Evolutionary conservation across 257 asterid genomes (phyloP).

Genomic region (Verbascum thapsus): DNA sequence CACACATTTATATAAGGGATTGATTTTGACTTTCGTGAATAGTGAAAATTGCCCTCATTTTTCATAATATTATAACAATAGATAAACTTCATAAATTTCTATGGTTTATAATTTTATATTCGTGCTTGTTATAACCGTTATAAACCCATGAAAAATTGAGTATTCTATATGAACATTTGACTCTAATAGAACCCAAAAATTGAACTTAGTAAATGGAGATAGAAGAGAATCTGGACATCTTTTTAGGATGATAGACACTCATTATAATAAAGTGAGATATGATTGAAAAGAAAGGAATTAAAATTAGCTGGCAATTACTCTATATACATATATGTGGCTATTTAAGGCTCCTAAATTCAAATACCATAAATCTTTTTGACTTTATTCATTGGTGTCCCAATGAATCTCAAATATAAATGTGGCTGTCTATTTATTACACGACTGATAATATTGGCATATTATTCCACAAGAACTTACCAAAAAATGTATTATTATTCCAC

Average conservation of each 20-base stretch:
- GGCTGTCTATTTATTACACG: slow-evolving; percentile 22
- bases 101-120: too few species aligned
- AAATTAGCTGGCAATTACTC: slow-evolving; percentile 24
- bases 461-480: not conserved
- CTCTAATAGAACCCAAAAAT: too few species aligned
- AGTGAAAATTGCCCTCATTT: too few species aligned
- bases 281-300: slow-evolving; percentile 16
- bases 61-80: too few species aligned
- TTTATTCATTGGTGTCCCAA: not conserved
- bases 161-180: too few species aligned
- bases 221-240: slow-evolving; percentile 21
- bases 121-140: too few species aligned
- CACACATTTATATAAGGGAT: too few species aligned
- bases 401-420: not conserved
- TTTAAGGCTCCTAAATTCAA: slow-evolving; percentile 1
- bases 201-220: not conserved
- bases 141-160: too few species aligned
- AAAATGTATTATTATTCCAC: slow-evolving; percentile 3
- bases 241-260: slow-evolving; percentile 24
- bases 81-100: too few species aligned
- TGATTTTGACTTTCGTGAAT: too few species aligned
- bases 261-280: slow-evolving; percentile 14
- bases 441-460: slow-evolving; percentile 4
- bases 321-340: slow-evolving; percentile 12
- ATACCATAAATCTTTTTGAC: slow-evolving; percentile 15